Percentiles rank a stretch among this genome's conserved stretches.
These are phyloP conservation scores for Whalleya microplaca DNA, from an alignment of 2,329 filamentous ascomycete species.

Conservation along the genomic window DNA sequence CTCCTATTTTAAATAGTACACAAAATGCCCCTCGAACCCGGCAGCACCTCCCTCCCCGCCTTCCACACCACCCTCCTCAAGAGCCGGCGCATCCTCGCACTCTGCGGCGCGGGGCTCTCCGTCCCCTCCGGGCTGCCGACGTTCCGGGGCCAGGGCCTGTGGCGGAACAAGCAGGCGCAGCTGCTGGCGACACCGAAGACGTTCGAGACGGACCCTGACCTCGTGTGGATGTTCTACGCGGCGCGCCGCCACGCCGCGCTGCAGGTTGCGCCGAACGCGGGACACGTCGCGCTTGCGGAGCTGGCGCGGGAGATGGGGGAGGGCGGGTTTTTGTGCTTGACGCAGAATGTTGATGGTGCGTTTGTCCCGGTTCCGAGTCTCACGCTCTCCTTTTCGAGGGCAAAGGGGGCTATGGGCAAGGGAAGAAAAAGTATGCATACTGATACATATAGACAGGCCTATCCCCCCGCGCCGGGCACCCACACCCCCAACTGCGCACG, in stretches of 20 bases:
- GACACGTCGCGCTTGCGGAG: no score
- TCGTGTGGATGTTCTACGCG: constrained; percentile 89
- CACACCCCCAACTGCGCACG: no score
- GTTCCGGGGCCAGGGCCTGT: constrained; percentile 76
- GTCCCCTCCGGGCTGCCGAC: constrained; percentile 67
- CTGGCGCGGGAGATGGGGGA: no score
- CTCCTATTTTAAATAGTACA: no score
- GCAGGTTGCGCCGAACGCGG: constrained; percentile 72
- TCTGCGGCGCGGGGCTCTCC: constrained; percentile 62
- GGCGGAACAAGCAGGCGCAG: constrained; percentile 76
- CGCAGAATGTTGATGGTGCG: constrained; percentile 84
- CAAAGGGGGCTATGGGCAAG: no score
- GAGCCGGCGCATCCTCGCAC: constrained; percentile 54
- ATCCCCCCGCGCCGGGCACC: no score
- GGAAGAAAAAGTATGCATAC: no score
- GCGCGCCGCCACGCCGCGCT: constrained; percentile 80
- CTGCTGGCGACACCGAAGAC: constrained; percentile 68
- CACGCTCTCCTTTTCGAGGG: not conserved
- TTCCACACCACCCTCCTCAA: constrained; percentile 42
- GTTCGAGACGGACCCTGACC: constrained; percentile 70
- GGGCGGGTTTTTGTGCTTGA: constrained; percentile 70
- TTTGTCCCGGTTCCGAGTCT: not conserved
- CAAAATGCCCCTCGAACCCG: constrained; percentile 9
- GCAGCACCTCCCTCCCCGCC: constrained; percentile 20
- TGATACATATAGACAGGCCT: no score